phyloP scores from a whole-genome alignment of 1,284 basidiomycete species.

The Thelephora terrestris region DNA sequence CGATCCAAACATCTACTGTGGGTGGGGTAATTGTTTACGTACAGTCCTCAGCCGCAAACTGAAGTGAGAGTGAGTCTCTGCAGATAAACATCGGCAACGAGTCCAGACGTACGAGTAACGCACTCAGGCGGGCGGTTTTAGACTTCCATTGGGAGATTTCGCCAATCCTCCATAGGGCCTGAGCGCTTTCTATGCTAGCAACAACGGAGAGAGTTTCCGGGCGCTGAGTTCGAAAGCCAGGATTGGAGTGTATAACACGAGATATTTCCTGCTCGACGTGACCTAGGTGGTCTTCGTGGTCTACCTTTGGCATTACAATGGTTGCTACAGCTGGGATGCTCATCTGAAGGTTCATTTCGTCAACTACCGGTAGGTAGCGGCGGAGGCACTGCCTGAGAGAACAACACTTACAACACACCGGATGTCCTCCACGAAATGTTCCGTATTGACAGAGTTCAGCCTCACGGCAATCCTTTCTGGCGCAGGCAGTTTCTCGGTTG shows the following conservation, averaged over 20 bases:
- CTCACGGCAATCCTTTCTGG: constrained; percentile 58
- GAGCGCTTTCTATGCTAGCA: constrained; percentile 75
- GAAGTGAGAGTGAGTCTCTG: constrained; percentile 5
- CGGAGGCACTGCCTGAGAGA: constrained; percentile 1
- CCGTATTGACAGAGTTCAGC: constrained; percentile 66
- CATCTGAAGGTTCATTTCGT: constrained; percentile 12
- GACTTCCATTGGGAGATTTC: constrained; percentile 57
- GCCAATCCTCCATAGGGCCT: constrained; percentile 48
- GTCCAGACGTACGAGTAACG: constrained; percentile 36
- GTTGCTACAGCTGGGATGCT: constrained; percentile 36
- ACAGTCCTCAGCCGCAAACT: constrained; percentile 94
- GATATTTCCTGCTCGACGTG: constrained; percentile 43
- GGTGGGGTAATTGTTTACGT: constrained; percentile 15
- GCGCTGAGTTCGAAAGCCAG: constrained; percentile 10
- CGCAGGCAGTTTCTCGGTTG: constrained; percentile 28
- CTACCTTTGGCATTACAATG: constrained; percentile 73
- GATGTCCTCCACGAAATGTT: constrained; percentile 66
- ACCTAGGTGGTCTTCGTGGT: constrained; percentile 56
- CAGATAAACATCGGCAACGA: constrained; percentile 5
- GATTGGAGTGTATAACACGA: constrained; percentile 17
- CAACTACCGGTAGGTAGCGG: neutral
- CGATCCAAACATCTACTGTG: neutral
- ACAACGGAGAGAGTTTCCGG: constrained; percentile 46
- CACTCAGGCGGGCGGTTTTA: constrained; percentile 34
- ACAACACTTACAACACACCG: constrained; percentile 42